A percentile compares a stretch with the other conserved stretches of the same genome.
These are phyloP conservation scores for Ceratobasidium sp. DNA, from an alignment of 1,284 basidiomycete species.

Conservation along the genomic window DNA sequence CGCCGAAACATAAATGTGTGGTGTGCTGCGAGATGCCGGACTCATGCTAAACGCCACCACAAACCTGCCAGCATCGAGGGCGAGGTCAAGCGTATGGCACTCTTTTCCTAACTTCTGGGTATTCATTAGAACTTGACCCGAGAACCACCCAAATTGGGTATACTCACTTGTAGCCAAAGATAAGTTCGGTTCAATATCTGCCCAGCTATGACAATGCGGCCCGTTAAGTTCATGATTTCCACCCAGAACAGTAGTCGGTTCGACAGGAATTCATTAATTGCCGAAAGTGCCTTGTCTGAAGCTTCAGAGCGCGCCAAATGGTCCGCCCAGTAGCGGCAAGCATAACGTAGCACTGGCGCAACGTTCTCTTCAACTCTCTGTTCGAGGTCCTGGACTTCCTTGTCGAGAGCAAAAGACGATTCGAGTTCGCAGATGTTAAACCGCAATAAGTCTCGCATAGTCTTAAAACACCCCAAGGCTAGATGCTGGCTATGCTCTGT, in stretches of 20 bases:
- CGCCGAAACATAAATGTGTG: conserved; percentile 13
- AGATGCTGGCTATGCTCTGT: background rate
- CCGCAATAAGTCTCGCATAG: background rate
- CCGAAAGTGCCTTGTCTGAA: too few species aligned
- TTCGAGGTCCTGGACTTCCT: background rate
- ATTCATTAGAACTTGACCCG: too few species aligned
- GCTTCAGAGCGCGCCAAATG: background rate
- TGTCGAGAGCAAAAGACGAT: background rate
- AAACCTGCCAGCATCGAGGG: background rate
- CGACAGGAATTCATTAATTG: background rate
- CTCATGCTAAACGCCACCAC: background rate
- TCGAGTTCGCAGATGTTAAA: conserved; percentile 4
- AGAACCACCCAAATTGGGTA: too few species aligned
- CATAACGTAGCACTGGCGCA: background rate
- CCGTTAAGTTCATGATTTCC: background rate
- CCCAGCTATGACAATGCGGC: background rate
- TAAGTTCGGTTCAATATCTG: background rate
- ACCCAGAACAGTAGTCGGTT: background rate
- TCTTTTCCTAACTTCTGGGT: too few species aligned
- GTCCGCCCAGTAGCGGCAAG: background rate
- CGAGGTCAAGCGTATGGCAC: background rate
- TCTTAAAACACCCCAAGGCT: background rate
- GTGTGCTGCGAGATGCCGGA: background rate
- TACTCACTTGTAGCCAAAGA: background rate
- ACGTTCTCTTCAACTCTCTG: background rate